These are phyloP conservation scores for Coleophoma cylindrospora DNA, from an alignment of 2,329 filamentous ascomycete genomes.

Conservation along the genomic window DNA sequence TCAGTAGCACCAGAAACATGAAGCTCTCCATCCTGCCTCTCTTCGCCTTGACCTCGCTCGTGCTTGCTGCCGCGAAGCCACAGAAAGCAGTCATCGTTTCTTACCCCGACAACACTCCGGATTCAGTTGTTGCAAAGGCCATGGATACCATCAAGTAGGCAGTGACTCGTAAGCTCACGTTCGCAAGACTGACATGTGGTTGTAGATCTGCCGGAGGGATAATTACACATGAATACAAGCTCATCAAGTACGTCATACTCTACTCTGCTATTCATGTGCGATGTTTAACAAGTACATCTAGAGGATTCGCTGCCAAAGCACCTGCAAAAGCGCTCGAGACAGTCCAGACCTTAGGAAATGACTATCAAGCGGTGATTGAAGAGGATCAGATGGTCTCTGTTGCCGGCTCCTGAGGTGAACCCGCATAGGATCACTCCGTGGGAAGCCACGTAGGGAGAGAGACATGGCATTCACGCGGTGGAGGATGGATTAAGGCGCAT, in stretches of 20 bases:
- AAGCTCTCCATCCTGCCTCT: slow-evolving; percentile 53
- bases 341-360: slow-evolving; percentile 56
- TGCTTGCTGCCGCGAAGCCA: slow-evolving; percentile 48
- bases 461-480: neutral
- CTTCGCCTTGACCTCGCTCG: slow-evolving; percentile 51
- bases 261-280: neutral
- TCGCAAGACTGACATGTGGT: neutral
- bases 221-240: slow-evolving; percentile 72
- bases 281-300: slow-evolving; percentile 28
- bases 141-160: slow-evolving; percentile 57
- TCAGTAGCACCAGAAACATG: slow-evolving; percentile 41
- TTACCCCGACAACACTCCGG: slow-evolving; percentile 64
- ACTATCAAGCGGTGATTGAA: slow-evolving; percentile 65
- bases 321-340: slow-evolving; percentile 64
- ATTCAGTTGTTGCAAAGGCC: slow-evolving; percentile 63
- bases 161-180: neutral
- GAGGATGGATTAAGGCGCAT: no score
- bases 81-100: slow-evolving; percentile 74
- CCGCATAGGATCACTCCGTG: neutral
- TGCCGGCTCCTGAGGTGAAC: neutral
- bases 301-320: slow-evolving; percentile 73
- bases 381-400: slow-evolving; percentile 62
- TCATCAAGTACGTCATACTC: slow-evolving; percentile 55
- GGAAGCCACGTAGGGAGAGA: neutral
- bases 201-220: slow-evolving; percentile 56